Percentiles rank a stretch among this genome's conserved stretches.
Conservation (phyloP, 2,329 filamentous ascomycete genomes). For the Alternaria arborescens region DNA sequence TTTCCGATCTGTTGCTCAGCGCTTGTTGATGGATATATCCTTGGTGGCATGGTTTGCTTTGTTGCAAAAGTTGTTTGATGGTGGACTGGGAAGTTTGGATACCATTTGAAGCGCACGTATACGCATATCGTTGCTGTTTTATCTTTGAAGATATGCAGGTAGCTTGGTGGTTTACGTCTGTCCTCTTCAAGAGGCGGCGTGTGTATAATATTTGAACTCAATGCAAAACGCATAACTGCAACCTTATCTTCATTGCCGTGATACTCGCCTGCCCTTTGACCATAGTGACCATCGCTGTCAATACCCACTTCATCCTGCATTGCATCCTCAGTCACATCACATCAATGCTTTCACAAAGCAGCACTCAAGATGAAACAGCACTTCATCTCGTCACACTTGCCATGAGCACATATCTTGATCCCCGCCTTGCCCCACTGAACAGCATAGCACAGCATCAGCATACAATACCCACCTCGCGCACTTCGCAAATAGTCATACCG, state of each 20-base stretch:
- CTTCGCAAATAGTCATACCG: background rate
- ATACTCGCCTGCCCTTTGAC: background rate
- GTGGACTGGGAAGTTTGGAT: background rate
- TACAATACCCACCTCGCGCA: background rate
- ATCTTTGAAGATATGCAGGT: background rate
- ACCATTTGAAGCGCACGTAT: constrained; percentile 2
- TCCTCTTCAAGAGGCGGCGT: background rate
- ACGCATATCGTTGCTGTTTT: background rate
- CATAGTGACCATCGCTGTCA: background rate
- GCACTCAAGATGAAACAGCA: background rate
- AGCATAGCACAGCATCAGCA: background rate
- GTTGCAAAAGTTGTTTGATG: constrained; percentile 6
- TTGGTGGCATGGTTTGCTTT: constrained; percentile 6
- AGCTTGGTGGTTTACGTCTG: background rate
- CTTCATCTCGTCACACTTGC: background rate
- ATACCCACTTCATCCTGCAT: background rate
- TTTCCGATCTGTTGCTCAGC: background rate
- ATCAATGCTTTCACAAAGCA: background rate
- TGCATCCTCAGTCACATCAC: background rate
- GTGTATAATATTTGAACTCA: constrained; percentile 4
- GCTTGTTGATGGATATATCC: constrained; percentile 2
- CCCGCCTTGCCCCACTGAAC: background rate
- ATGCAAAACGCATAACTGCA: constrained; percentile 6
- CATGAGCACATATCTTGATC: background rate
- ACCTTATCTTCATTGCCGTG: background rate